phyloP scores from a whole-genome alignment of 495 filamentous ascomycete genomes.

The Penicillium robsamsonii region DNA sequence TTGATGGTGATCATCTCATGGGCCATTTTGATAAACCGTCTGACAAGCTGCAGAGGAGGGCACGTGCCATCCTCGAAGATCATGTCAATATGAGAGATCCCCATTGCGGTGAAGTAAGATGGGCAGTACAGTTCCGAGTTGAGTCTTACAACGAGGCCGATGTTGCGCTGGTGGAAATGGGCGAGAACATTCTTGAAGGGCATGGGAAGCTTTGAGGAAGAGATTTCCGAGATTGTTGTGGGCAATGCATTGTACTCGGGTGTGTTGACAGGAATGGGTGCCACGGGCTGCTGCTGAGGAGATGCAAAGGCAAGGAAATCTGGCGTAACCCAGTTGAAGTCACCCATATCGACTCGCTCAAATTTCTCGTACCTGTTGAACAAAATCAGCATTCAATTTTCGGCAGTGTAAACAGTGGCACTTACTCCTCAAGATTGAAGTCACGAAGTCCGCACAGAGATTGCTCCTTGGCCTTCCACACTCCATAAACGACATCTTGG shows the following conservation, averaged over 20 bases:
- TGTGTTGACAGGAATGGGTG: constrained; percentile 65
- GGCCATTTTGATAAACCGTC: constrained; percentile 89
- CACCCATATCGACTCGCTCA: constrained; percentile 94
- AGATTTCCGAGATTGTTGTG: constrained; percentile 62
- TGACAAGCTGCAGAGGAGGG: constrained; percentile 78
- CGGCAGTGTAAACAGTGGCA: constrained; percentile 4
- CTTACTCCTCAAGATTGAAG: constrained; percentile 90
- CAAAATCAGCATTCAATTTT: constrained; percentile 20
- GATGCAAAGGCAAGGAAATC: constrained; percentile 96
- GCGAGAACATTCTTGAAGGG: constrained; percentile 93
- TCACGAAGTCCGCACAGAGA: constrained; percentile 80
- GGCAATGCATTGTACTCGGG: constrained; percentile 72
- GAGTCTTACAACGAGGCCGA: constrained; percentile 90
- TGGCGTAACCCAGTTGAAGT: constrained; percentile 99
- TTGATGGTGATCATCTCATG: constrained; percentile 89
- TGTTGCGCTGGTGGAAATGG: constrained; percentile 81
- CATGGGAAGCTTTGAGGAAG: constrained; percentile 60
- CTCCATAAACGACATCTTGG: constrained; percentile 96
- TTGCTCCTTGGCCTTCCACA: constrained; percentile 98
- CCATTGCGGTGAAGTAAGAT: constrained; percentile 90
- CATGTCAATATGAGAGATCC: constrained; percentile 96
- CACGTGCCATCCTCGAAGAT: constrained; percentile 99
- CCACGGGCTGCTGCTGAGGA: constrained; percentile 75
- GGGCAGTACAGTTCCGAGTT: constrained; percentile 96
- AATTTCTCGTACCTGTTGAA: constrained; percentile 76